Evolutionary conservation across 2,329 filamentous ascomycete species (phyloP).

Genomic region (Colletotrichum orchidophilum): DNA sequence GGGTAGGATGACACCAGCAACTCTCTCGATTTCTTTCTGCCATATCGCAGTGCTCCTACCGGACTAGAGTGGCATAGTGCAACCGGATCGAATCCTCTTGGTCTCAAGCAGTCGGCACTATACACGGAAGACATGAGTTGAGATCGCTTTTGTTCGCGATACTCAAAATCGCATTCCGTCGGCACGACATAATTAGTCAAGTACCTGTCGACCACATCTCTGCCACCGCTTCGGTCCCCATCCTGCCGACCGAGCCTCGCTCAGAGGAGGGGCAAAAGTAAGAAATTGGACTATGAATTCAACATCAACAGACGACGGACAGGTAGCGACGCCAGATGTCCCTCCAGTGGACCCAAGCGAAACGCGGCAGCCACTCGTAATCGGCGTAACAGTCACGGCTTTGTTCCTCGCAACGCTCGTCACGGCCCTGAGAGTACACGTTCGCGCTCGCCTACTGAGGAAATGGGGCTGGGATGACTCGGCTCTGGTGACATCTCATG

Average conservation of each 20-base stretch:
- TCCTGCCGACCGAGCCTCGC: not conserved
- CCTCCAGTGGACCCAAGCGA: not conserved
- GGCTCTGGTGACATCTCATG: slow-evolving; percentile 7
- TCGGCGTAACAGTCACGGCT: not conserved
- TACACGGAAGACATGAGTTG: not conserved
- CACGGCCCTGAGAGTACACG: slow-evolving; percentile 11
- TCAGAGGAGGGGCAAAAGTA: not conserved
- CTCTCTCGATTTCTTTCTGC: not conserved
- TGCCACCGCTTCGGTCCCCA: too few species aligned
- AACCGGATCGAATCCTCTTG: not conserved
- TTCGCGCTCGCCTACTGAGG: slow-evolving; percentile 2
- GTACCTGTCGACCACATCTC: not conserved
- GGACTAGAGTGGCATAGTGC: not conserved
- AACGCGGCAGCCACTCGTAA: slow-evolving; percentile 13
- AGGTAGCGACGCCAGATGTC: not conserved
- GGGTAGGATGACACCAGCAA: not conserved
- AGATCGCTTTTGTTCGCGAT: not conserved
- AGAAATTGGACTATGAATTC: not conserved
- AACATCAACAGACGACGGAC: not conserved
- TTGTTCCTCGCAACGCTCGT: not conserved
- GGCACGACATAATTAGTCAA: not conserved
- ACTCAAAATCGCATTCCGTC: not conserved
- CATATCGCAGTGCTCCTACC: not conserved
- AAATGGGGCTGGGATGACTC: slow-evolving; percentile 25
- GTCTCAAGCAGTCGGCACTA: not conserved